These are phyloP conservation scores for Candolleomyces efflorescens DNA, from an alignment of 768 basidiomycete genomes.

Conservation along the genomic window DNA sequence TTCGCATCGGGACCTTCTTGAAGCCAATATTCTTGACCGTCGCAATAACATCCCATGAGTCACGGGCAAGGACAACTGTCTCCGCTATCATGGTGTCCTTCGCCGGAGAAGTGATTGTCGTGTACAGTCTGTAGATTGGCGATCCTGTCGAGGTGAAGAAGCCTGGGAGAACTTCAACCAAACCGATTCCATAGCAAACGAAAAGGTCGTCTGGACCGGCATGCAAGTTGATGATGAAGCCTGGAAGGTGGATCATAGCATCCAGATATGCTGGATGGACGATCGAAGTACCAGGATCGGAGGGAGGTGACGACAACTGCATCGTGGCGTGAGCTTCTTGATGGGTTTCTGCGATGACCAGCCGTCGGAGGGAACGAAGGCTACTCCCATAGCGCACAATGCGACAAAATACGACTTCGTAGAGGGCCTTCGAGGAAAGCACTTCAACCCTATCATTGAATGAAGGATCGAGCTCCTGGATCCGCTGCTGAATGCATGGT, in stretches of 20 bases:
- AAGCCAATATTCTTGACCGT: slow-evolving; percentile 56
- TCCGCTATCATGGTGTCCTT: slow-evolving; percentile 19
- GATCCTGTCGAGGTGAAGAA: slow-evolving; percentile 47
- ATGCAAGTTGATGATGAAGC: slow-evolving; percentile 9
- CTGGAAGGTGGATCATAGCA: slow-evolving; percentile 59
- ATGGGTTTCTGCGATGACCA: slow-evolving; percentile 45
- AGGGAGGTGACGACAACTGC: slow-evolving; percentile 30
- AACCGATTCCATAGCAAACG: slow-evolving; percentile 47
- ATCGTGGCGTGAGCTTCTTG: slow-evolving; percentile 51
- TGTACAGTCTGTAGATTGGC: slow-evolving; percentile 27
- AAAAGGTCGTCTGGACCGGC: not conserved
- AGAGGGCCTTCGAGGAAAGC: slow-evolving; percentile 54
- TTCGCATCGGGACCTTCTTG: slow-evolving; percentile 41
- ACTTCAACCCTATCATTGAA: slow-evolving; percentile 20
- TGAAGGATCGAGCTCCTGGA: slow-evolving; percentile 24
- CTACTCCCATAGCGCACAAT: slow-evolving; percentile 58
- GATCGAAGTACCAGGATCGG: slow-evolving; percentile 24
- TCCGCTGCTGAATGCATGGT: slow-evolving; percentile 29
- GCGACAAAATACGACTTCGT: slow-evolving; percentile 65
- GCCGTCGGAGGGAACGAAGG: slow-evolving; percentile 54
- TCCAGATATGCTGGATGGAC: slow-evolving; percentile 60
- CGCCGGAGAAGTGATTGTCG: slow-evolving; percentile 7
- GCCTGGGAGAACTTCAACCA: slow-evolving; percentile 35
- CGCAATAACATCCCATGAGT: slow-evolving; percentile 44
- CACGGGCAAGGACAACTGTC: slow-evolving; percentile 44